Evolutionary conservation across 73 alveolate species (phyloP), one percentile per base, ranked within the genome.

Genomic region (Paramecium biaurelia): DNA sequence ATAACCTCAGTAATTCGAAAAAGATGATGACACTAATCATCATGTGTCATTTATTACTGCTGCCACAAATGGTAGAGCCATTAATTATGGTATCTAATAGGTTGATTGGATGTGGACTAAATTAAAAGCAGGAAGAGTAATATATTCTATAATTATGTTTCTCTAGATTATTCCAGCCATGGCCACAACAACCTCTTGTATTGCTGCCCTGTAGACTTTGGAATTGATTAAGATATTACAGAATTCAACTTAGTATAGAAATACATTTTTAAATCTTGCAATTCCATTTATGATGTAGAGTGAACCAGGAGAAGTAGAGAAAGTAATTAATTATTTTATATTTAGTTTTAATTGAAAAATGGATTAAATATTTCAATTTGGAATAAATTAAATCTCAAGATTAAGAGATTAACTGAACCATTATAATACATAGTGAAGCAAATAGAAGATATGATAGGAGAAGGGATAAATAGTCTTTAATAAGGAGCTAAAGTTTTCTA

Each of bases 21-120:
- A 98, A 93, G 99, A 97, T 82, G 94, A 95, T 92, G 99, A 96
- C 88, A 85, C 93, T 21, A 98, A 98, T 93, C 95, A 76, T 85
- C 99, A 98, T 92, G 94, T 98, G 23, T 99, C 97, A 82, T 97
- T 95, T 86, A 93, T 98, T 15, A 93, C 95, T 82, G 94, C 99
- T 28, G 96, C 96, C 96, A 96, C 98, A 47, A 97, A 97, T 34
- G 70, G 96, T 76, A 92, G 99, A 88, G 93, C 98, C 20, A 38
- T 56, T 20, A 97, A 97, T 94, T 98, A 97, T 93, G 84, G 93
- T 14, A 79, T 98, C 35, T 94, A 92, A 30, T 95, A 94, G 8
- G 96, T 95, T 94, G 98, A 97, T 85, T 98, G 99, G 99, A 88
- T 98, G 56, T 94, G 97, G 84, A 97, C 96, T 30, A 98, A 98